Evolutionary conservation across 352 stramenopile genomes (phyloP).

Genomic region (Phytopythium litorale): DNA sequence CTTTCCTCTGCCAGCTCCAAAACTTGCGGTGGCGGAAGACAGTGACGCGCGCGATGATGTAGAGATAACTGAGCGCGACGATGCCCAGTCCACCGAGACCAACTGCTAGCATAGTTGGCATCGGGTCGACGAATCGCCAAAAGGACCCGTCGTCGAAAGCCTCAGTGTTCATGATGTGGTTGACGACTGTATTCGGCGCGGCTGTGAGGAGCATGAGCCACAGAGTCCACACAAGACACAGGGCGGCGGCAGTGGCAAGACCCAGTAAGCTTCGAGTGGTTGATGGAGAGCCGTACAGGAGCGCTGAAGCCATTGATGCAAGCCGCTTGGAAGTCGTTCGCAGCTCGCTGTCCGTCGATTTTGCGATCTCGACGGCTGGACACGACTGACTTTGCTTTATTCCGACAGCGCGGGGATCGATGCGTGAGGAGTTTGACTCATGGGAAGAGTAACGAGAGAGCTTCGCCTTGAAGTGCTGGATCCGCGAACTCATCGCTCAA

Average conservation of each 20-base stretch:
- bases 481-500: no score
- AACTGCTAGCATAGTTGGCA: not conserved
- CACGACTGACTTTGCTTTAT: no score
- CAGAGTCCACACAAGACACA: constrained; percentile 1
- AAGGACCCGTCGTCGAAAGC: not conserved
- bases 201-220: constrained; percentile 2
- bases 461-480: no score
- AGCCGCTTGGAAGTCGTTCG: no score
- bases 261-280: not conserved
- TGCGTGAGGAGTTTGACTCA: no score
- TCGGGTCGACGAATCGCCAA: constrained; percentile 8
- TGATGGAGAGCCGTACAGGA: not conserved
- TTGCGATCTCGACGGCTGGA: no score
- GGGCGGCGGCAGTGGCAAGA: not conserved
- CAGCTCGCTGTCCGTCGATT: no score
- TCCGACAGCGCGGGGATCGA: no score
- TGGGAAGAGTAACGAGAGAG: no score
- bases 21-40: not conserved
- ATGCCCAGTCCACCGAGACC: constrained; percentile 1
- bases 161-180: constrained; percentile 1
- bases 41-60: constrained; percentile 1
- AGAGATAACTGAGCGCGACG: constrained; percentile 1
- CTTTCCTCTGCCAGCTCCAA: not conserved
- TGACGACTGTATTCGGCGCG: not conserved
- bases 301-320: no score